Evolutionary conservation across 2,329 filamentous ascomycete genomes (phyloP), one percentile per base, ranked within the genome.

Genomic region (Epichloe scottii): DNA sequence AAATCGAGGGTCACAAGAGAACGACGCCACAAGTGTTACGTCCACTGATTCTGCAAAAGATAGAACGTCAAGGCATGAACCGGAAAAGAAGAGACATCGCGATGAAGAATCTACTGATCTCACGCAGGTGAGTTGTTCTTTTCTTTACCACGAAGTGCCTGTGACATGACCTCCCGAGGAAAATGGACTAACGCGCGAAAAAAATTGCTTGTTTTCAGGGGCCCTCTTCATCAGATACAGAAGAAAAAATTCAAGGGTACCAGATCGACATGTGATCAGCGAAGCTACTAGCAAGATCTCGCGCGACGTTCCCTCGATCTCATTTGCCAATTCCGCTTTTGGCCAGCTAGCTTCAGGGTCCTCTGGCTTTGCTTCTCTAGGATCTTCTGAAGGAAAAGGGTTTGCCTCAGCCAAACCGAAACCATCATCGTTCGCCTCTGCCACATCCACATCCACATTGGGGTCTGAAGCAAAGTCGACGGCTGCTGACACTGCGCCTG

Each of bases 311-410:
- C 80, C 84, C 6, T 55, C 73, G 12, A 77, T 78, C 10, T 79
- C 82, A 5, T 89, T 89, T 63, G 79, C 80, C 21, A 74, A 73
- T 46, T 89, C 85, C 3, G 79, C 77, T 17, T 82, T 89, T 60
- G 78, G 82, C 49, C 80, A 82, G 49, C 77, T 88, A 51, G 75
- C 83, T 7, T 70, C 76, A 23, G 76, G 78, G 5, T 70, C 76
- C 26, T 88, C 84, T 4, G 81, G 81, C 0, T 87, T 87, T 61
- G 79, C 80, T 39, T 63, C 71, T 17, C 61, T 84, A 43, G 76
- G 75, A 40, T 65, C 62, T 51, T 69, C 67, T 5, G 71, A 73
- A 56, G 68, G 70, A 35, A 76, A 71, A 55, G 61, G 71, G 10
- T 82, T 83, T 60, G 74, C 72, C 44, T 67, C 71, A 14, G 58